Percentiles rank a stretch among this genome's conserved stretches.
phyloP scores from a whole-genome alignment of 345 rosid genomes.

The Citrus australasica region DNA sequence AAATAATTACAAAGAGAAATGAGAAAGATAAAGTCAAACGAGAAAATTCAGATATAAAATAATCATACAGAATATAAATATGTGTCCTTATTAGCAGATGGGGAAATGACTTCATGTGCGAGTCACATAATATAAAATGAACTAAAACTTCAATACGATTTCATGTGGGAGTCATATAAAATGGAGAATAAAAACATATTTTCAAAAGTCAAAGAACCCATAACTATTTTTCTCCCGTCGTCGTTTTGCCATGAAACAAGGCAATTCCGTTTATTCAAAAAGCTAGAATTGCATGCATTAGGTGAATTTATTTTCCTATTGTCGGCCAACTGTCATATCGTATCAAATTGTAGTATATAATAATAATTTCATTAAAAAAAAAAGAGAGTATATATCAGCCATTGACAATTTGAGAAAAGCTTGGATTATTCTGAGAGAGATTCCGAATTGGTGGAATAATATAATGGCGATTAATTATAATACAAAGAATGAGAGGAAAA shows the following conservation, averaged over 20 bases:
- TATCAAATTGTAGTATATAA: background rate
- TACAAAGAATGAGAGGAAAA: background rate
- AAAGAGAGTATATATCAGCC: background rate
- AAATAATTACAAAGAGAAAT: background rate
- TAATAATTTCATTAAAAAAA: no score
- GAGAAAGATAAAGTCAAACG: constrained; percentile 1
- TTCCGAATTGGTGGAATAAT: background rate
- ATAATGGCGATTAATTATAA: background rate
- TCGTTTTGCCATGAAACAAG: background rate
- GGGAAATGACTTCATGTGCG: background rate
- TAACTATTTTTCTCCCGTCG: background rate
- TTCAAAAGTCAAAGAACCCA: background rate
- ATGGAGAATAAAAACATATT: background rate
- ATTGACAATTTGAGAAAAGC: background rate
- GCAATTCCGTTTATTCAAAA: background rate
- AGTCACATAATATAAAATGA: background rate
- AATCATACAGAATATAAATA: background rate
- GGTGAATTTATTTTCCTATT: background rate
- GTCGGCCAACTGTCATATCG: background rate
- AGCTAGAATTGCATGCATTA: background rate
- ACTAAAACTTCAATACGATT: background rate
- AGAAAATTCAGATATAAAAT: background rate
- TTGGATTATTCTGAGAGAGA: background rate
- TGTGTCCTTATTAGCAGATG: background rate
- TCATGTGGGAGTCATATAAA: background rate